Evolutionary conservation across 2,329 filamentous ascomycete species (phyloP).

Genomic region (Thielaviopsis musarum): DNA sequence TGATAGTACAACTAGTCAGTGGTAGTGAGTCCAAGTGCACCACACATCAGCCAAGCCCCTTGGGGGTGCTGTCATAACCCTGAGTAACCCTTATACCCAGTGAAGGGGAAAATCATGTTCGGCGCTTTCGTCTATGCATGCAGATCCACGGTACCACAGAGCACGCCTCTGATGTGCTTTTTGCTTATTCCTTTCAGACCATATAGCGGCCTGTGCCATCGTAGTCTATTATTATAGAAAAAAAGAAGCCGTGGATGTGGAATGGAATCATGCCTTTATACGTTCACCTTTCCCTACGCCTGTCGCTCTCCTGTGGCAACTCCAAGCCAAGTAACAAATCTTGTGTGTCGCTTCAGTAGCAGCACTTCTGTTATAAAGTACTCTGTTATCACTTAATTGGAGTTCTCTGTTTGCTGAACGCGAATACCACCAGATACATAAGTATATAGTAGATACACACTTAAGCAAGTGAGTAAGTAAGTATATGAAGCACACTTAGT

Average conservation of each 20-base stretch:
- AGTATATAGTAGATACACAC: too few species aligned
- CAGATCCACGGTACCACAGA: neutral
- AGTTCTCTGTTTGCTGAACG: too few species aligned
- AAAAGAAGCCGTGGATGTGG: neutral
- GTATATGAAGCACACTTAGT: too few species aligned
- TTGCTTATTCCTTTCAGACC: neutral
- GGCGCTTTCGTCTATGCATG: neutral
- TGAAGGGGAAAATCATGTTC: neutral
- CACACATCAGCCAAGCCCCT: neutral
- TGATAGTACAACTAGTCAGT: too few species aligned
- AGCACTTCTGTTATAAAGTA: too few species aligned
- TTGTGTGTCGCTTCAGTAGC: neutral
- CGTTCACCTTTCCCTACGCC: neutral
- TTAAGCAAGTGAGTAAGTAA: too few species aligned
- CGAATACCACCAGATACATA: too few species aligned
- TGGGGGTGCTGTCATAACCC: neutral
- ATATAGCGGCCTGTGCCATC: neutral
- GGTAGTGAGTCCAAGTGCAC: too few species aligned
- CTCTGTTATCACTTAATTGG: too few species aligned
- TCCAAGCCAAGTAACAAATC: neutral
- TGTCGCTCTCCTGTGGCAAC: neutral
- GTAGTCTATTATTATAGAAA: neutral
- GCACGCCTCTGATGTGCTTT: neutral
- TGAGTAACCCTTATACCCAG: neutral
- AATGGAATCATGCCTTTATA: too few species aligned